Conservation (phyloP, 495 filamentous ascomycete species). For the Podospora anserina region DNA sequence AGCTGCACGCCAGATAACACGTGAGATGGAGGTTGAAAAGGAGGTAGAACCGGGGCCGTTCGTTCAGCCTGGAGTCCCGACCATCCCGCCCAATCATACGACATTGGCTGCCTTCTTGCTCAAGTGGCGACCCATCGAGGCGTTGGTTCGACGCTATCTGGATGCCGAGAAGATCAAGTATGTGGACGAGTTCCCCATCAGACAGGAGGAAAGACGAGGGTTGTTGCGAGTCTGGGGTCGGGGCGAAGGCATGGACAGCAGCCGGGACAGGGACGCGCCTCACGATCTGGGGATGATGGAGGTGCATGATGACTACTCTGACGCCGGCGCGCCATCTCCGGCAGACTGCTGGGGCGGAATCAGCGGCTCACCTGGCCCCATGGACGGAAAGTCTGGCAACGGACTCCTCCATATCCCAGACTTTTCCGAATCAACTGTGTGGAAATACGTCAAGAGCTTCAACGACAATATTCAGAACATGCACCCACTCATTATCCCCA, state of each 20-base stretch:
- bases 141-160: constrained; percentile 48
- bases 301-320: constrained; percentile 42
- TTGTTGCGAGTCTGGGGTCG: constrained; percentile 72
- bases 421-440: constrained; percentile 59
- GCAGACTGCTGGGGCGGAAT: constrained; percentile 50
- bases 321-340: constrained; percentile 48
- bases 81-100: constrained; percentile 74
- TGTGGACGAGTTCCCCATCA: constrained; percentile 61
- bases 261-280: constrained; percentile 30
- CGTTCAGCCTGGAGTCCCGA: constrained; percentile 53
- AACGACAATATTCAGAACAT: constrained; percentile 78
- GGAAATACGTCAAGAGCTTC: constrained; percentile 66
- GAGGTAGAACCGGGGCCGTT: constrained; percentile 45
- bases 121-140: constrained; percentile 64
- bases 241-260: constrained; percentile 64
- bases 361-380: constrained; percentile 41
- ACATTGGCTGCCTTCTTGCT: constrained; percentile 76
- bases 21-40: constrained; percentile 42
- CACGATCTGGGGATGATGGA: constrained; percentile 33
- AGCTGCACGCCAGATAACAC: constrained; percentile 33
- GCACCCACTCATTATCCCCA: constrained; percentile 74
- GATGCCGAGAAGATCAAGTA: constrained; percentile 55
- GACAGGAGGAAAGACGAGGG: constrained; percentile 71
- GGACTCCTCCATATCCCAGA: constrained; percentile 49
- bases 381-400: constrained; percentile 42